Base-by-base conservation (phyloP, 2,329 filamentous ascomycete species). In the Aspergillus ruber region DNA sequence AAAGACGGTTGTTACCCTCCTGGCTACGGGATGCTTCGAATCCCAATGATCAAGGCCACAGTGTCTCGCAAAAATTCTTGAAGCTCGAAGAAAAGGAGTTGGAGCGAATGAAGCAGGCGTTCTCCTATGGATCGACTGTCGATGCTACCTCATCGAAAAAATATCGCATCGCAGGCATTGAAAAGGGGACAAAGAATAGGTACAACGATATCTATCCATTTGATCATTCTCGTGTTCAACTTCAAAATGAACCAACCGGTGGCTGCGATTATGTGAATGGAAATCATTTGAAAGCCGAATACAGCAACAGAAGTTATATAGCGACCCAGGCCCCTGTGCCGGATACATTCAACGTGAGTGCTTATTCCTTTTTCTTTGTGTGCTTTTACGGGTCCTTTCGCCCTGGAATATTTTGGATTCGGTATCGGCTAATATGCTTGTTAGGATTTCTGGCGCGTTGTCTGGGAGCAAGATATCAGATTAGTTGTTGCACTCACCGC, bases 121-220 rank as follows among this genome's bases (percentile, higher is more conserved):
- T 88, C 21, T 82, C 81, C 27, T 77, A 76, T 7, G 75, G 79
- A 18, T 81, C 83, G 13, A 71, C 74, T 20, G 83, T 80, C 56
- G 77, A 77, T 6, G 72, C 74, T 1, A 69, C 72, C 18, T 50
- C 69, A 1, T 64, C 72, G 33, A 68, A 69, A 18, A 64, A 56
- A 42, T 80, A 94, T 6, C 85, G 88, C 57, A 82, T 98, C 44
- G 93, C 88, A 0, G 93, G 93, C 6, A 86, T 98, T 25, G 93
- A 98, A 61, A 93, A 96, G 66, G 93, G 93, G 6, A 82, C 78
- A 15, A 97, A 97, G 74, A 98, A 98, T 59, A 82, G 93, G 7
- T 98, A 98, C 74, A 97, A 96, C 72, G 94, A 96, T 57, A 96
- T 97, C 47, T 84, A 95, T 70, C 93, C 93, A 0, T 98, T 94